Conservation (phyloP, 108 stramenopile genomes). For the Craspedostauros australis region DNA sequence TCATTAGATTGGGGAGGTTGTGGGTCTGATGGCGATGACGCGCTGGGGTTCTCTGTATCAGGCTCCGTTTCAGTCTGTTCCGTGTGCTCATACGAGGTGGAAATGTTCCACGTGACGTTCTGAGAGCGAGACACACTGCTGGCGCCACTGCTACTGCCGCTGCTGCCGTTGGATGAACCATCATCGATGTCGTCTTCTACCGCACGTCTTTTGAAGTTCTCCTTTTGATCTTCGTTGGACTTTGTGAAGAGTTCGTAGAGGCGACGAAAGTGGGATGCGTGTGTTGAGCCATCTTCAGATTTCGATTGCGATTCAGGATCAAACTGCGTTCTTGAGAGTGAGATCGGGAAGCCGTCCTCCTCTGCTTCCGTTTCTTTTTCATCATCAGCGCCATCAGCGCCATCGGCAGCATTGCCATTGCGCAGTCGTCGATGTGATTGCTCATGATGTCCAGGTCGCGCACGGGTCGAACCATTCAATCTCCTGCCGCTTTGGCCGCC, state of each 20-base stretch:
- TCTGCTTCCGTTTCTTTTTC: too few relatives aligned
- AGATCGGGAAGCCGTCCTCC: too few relatives aligned
- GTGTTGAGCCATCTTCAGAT: too few relatives aligned
- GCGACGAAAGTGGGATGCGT: too few relatives aligned
- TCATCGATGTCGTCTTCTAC: neutral
- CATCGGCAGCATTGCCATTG: neutral
- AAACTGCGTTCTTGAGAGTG: too few relatives aligned
- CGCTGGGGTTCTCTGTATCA: too few relatives aligned
- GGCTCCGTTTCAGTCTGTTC: neutral
- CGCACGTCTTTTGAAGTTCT: neutral
- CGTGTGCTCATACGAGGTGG: conserved; percentile 1
- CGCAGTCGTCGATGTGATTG: conserved; percentile 2
- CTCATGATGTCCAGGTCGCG: neutral
- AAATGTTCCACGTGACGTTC: neutral
- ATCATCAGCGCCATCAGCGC: neutral
- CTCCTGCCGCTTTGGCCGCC: too few relatives aligned
- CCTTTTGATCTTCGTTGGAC: neutral
- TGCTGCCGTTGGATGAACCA: neutral
- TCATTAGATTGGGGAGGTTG: too few relatives aligned
- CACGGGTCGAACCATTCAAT: too few relatives aligned
- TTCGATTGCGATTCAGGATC: too few relatives aligned
- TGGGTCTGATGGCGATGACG: too few relatives aligned
- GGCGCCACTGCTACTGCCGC: neutral
- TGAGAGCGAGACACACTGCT: neutral
- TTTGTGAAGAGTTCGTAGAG: neutral